Evolutionary conservation across 179 eudicot species (phyloP).

Genomic region (Beta macrorhiza): DNA sequence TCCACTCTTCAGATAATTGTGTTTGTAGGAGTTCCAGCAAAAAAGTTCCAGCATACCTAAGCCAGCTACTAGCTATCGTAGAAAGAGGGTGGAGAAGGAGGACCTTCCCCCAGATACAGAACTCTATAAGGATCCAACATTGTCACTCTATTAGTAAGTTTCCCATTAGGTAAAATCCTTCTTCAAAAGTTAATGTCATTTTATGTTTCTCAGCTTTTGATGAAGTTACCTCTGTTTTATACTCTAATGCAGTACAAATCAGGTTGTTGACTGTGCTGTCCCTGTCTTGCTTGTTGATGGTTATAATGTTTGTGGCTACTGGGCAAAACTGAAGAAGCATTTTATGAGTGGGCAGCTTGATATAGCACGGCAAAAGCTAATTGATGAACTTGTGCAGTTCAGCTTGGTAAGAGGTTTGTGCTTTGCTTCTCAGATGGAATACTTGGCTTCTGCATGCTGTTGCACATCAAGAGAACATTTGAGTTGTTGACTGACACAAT

Average conservation of each 20-base stretch:
- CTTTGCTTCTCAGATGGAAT: constrained; percentile 29
- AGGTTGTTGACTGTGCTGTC: constrained; percentile 67
- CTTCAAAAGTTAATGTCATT: neutral
- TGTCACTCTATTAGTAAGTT: constrained; percentile 76
- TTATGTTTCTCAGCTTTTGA: constrained; percentile 20
- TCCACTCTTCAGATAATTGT: neutral
- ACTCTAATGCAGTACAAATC: constrained; percentile 63
- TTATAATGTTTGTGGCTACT: constrained; percentile 95
- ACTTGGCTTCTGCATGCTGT: neutral
- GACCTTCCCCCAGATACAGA: constrained; percentile 78
- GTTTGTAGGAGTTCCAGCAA: constrained; percentile 65
- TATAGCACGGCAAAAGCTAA: constrained; percentile 86
- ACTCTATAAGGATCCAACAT: constrained; percentile 71
- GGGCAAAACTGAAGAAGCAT: constrained; percentile 95
- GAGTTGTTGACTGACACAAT: neutral
- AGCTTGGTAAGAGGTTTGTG: constrained; percentile 86
- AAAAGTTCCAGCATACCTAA: constrained; percentile 59
- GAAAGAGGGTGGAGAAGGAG: constrained; percentile 82
- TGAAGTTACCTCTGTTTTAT: constrained; percentile 17
- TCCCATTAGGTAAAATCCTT: constrained; percentile 26
- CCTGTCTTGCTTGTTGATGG: constrained; percentile 99
- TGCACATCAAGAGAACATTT: constrained; percentile 12
- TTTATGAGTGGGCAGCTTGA: constrained; percentile 82
- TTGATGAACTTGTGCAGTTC: constrained; percentile 82
- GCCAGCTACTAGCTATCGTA: constrained; percentile 91